phyloP scores from a whole-genome alignment of 2,329 filamentous ascomycete species.

The Pestalotiopsis sp. region DNA sequence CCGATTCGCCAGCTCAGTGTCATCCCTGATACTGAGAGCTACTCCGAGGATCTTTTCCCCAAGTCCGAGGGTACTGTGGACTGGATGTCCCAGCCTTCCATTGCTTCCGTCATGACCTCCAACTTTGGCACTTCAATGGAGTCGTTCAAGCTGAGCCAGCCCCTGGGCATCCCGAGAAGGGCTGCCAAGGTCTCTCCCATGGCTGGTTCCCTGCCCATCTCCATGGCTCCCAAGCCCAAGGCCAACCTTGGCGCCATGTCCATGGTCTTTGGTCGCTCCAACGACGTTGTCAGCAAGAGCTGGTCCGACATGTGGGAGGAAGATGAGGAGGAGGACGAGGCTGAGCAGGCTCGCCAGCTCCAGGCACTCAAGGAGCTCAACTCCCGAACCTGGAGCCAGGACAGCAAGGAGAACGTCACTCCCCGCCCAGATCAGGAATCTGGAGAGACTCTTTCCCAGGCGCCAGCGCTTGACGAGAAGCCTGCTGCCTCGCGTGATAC shows the following conservation, averaged over 20 bases:
- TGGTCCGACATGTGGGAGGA: slow-evolving; percentile 99
- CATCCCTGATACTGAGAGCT: slow-evolving; percentile 80
- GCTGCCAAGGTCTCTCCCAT: slow-evolving; percentile 59
- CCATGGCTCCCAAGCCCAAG: slow-evolving; percentile 71
- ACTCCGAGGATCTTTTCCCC: slow-evolving; percentile 83
- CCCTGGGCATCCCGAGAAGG: slow-evolving; percentile 44
- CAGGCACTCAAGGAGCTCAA: slow-evolving; percentile 67
- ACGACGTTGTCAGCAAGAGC: slow-evolving; percentile 89
- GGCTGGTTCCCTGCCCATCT: slow-evolving; percentile 76
- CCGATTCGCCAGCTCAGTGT: slow-evolving; percentile 80
- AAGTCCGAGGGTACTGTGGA: slow-evolving; percentile 72
- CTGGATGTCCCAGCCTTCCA: slow-evolving; percentile 82
- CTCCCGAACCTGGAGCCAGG: slow-evolving; percentile 78
- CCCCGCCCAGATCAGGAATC: slow-evolving; percentile 32
- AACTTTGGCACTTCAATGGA: slow-evolving; percentile 80
- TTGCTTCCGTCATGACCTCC: slow-evolving; percentile 84
- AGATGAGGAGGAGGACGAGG: slow-evolving; percentile 76
- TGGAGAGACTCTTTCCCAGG: slow-evolving; percentile 46
- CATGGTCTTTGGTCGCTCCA: slow-evolving; percentile 76
- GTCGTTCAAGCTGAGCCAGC: slow-evolving; percentile 62
- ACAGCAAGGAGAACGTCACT: slow-evolving; percentile 56
- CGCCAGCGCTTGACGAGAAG: slow-evolving; percentile 45
- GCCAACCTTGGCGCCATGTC: slow-evolving; percentile 71
- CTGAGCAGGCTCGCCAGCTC: slow-evolving; percentile 63
- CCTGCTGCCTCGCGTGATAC: slow-evolving; percentile 38